A percentile compares a stretch with the other conserved stretches of the same genome.
Conservation (phyloP, 2,329 filamentous ascomycete genomes). For the Aspergillus niger region DNA sequence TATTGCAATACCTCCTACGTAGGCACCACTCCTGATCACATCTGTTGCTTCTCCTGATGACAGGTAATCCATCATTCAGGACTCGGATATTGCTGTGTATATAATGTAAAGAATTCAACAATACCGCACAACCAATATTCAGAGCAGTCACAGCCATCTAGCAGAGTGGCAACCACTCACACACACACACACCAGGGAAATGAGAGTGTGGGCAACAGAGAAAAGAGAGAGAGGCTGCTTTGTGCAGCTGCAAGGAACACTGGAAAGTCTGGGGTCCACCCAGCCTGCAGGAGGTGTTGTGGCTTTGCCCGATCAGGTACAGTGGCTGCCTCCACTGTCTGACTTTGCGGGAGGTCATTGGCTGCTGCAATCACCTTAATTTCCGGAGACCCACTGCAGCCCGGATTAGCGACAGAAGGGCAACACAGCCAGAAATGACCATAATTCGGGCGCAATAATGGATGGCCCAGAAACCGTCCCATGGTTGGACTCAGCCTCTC, state of each 20-base stretch:
- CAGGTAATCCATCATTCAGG: too few species aligned
- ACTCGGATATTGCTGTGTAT: too few species aligned
- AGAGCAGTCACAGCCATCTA: too few species aligned
- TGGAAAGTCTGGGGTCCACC: neutral
- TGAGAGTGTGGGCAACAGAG: too few species aligned
- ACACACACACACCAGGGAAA: too few species aligned
- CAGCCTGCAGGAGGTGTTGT: neutral
- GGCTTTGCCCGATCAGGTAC: neutral
- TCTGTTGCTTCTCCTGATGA: too few species aligned
- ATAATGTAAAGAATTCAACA: too few species aligned
- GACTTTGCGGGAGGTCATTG: neutral
- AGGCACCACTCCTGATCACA: neutral
- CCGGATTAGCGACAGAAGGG: neutral
- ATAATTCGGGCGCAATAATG: neutral
- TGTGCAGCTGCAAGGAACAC: constrained; percentile 8
- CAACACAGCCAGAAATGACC: neutral
- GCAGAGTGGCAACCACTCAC: neutral
- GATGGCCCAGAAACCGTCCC: neutral
- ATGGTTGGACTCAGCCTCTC: neutral
- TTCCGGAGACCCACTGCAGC: constrained; percentile 1
- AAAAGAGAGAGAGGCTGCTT: neutral
- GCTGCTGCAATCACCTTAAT: constrained; percentile 2
- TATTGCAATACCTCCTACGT: neutral
- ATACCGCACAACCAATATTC: too few species aligned
- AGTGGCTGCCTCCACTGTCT: neutral